Conservation (phyloP, 1,284 basidiomycete genomes). For the Apiotrichum siamense region DNA sequence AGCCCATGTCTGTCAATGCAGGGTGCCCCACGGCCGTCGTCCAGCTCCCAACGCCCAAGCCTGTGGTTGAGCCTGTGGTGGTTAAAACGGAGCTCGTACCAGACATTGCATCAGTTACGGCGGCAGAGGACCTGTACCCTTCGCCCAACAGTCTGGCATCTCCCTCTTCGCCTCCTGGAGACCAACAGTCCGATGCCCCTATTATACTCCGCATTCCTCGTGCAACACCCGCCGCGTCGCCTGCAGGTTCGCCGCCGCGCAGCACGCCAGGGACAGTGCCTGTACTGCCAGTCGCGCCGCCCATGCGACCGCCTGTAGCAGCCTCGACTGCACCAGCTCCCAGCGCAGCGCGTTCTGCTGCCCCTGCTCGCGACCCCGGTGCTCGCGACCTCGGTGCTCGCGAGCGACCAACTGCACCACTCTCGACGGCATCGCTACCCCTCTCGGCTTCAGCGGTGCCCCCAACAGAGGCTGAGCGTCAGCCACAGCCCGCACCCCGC, state of each 20-base stretch:
- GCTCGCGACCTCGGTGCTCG: no score
- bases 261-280: background rate
- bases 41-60: background rate
- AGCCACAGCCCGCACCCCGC: no score
- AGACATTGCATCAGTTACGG: background rate
- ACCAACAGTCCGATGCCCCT: background rate
- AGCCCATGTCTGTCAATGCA: background rate
- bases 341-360: no score
- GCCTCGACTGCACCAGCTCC: background rate
- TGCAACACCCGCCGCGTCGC: background rate
- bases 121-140: background rate
- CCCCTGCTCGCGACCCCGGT: no score
- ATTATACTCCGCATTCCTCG: slow-evolving; percentile 15
- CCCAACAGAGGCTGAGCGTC: no score
- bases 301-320: no score
- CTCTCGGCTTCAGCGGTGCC: no score
- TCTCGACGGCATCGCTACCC: no score
- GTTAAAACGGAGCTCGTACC: background rate
- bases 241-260: background rate
- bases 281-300: background rate
- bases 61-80: background rate
- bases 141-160: background rate
- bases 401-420: no score
- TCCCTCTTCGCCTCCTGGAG: background rate
- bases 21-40: background rate